Percentiles rank a stretch among this genome's conserved stretches.
Evolutionary conservation across 495 filamentous ascomycete species (phyloP).

Genomic region (Hypoxylon crocopeplum): DNA sequence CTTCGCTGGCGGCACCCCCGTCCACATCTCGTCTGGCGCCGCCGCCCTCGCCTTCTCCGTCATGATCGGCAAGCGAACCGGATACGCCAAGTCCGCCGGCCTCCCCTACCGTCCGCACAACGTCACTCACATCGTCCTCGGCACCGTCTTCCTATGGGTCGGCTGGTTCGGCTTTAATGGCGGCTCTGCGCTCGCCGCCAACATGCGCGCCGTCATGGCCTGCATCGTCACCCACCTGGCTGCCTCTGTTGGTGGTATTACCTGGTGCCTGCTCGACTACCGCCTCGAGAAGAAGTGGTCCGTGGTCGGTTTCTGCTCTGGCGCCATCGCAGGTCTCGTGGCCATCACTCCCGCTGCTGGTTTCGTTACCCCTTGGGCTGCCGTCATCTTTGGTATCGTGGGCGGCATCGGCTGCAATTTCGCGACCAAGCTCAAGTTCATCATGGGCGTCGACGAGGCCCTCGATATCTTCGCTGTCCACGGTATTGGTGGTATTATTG

Average conservation of each 20-base stretch:
- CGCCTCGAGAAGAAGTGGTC: conserved; percentile 97
- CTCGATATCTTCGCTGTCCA: conserved; percentile 85
- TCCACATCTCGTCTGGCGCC: conserved; percentile 84
- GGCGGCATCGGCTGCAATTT: conserved; percentile 92
- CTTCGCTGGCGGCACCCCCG: conserved; percentile 86
- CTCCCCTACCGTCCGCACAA: conserved; percentile 95
- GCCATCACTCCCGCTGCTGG: conserved; percentile 90
- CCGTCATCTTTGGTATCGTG: conserved; percentile 82
- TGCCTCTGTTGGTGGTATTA: conserved; percentile 83
- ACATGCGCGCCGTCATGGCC: conserved; percentile 92
- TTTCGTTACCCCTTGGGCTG: conserved; percentile 88
- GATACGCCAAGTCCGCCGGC: conserved; percentile 73
- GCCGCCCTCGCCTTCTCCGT: conserved; percentile 82
- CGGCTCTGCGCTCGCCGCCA: conserved; percentile 94
- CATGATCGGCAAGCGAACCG: conserved; percentile 83
- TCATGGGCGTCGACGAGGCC: conserved; percentile 76
- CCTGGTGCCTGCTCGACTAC: conserved; percentile 94
- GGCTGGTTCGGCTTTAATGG: conserved; percentile 99
- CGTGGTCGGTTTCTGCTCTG: conserved; percentile 98
- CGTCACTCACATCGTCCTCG: conserved; percentile 94
- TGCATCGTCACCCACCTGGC: conserved; percentile 97
- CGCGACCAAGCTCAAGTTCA: conserved; percentile 87
- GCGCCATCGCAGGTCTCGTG: conserved; percentile 87
- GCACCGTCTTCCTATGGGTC: conserved; percentile 96
- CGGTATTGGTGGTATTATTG: conserved; percentile 75